Conservation (phyloP, 495 filamentous ascomycete species). For the Aspergillus affinis region DNA sequence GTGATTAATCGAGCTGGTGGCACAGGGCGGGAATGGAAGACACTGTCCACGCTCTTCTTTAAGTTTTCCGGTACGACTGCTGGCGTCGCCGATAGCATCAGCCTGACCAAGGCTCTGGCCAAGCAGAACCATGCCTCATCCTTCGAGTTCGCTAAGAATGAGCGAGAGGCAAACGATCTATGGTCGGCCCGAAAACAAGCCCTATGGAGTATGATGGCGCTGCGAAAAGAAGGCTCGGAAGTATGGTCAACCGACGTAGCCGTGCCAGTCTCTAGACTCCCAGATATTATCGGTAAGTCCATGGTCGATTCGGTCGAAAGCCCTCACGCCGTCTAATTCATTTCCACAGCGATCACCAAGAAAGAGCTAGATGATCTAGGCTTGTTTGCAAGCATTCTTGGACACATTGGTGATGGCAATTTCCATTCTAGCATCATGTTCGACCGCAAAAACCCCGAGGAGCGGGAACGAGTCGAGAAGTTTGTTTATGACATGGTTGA, state of each 20-base stretch:
- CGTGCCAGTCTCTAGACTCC: conserved; percentile 80
- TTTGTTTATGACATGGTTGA: conserved; percentile 89
- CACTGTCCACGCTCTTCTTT: conserved; percentile 88
- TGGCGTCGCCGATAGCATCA: conserved; percentile 81
- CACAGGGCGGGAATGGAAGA: conserved; percentile 70
- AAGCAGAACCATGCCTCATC: conserved; percentile 57
- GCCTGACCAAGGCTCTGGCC: conserved; percentile 66
- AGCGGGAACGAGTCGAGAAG: conserved; percentile 69
- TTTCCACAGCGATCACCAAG: conserved; percentile 72
- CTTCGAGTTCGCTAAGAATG: conserved; percentile 77
- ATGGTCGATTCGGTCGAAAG: neutral
- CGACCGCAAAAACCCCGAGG: conserved; percentile 61
- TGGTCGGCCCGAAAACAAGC: conserved; percentile 90
- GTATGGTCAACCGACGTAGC: conserved; percentile 84
- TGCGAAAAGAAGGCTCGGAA: conserved; percentile 57
- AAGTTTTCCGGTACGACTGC: conserved; percentile 80
- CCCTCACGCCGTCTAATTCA: neutral
- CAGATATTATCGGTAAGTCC: conserved; percentile 74
- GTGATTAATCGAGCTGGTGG: conserved; percentile 81
- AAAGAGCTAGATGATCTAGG: conserved; percentile 84
- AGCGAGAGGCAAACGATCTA: conserved; percentile 69
- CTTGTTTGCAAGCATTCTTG: conserved; percentile 81
- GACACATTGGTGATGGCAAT: conserved; percentile 87
- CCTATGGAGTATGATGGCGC: conserved; percentile 61
- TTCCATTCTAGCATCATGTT: conserved; percentile 92